Percentiles rank a stretch among this genome's conserved stretches.
These are phyloP conservation scores for Podospora pseudoanserina DNA, from an alignment of 495 filamentous ascomycete species.

Conservation along the genomic window DNA sequence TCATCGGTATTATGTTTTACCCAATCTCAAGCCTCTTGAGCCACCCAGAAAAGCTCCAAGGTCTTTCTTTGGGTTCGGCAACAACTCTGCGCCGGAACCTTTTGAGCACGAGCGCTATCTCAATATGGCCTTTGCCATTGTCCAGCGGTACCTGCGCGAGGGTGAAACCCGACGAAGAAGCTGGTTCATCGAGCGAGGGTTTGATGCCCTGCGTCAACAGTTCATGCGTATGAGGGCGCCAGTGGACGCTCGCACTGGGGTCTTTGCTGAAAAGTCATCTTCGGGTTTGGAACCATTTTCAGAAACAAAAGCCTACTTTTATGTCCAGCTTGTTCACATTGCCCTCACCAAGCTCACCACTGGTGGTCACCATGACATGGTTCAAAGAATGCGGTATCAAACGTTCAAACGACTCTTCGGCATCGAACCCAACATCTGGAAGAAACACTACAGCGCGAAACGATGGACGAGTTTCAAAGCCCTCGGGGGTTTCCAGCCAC, in stretches of 20 bases:
- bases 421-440: conserved; percentile 19
- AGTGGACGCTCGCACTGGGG: neutral
- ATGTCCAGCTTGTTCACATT: conserved; percentile 22
- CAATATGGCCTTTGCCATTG: conserved; percentile 18
- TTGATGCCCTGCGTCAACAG: conserved; percentile 8
- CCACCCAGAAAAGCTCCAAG: neutral
- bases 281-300: conserved; percentile 11
- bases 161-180: conserved; percentile 19
- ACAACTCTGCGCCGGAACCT: neutral
- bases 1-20: conserved; percentile 22
- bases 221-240: neutral
- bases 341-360: conserved; percentile 13
- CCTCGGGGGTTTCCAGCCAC: conserved; percentile 19
- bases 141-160: conserved; percentile 19
- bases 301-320: conserved; percentile 23
- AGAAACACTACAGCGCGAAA: conserved; percentile 16
- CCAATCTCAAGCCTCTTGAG: conserved; percentile 15
- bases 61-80: conserved; percentile 6
- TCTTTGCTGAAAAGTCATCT: neutral
- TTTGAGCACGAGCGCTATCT: conserved; percentile 18
- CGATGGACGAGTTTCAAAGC: conserved; percentile 21
- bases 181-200: conserved; percentile 26
- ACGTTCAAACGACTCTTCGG: conserved; percentile 13
- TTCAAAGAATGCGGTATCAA: conserved; percentile 18
- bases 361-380: neutral